Conservation (phyloP, 495 filamentous ascomycete genomes). For the Lasiosphaeria miniovina region DNA sequence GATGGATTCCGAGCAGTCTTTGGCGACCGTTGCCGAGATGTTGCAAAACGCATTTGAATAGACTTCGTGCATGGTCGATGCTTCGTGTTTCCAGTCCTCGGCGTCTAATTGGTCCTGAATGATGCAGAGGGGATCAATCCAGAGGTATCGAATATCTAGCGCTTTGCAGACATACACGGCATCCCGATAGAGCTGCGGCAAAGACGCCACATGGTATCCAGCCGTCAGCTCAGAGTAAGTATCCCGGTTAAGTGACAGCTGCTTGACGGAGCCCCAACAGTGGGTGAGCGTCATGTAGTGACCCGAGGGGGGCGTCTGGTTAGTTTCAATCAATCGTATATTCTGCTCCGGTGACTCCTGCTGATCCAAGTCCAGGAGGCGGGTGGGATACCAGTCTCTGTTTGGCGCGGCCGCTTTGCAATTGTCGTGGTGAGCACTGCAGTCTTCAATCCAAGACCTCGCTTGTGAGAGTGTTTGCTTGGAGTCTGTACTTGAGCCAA, state of each 20-base stretch:
- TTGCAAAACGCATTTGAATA: slow-evolving; percentile 4
- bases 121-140: background rate
- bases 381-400: background rate
- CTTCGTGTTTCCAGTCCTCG: slow-evolving; percentile 5
- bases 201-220: background rate
- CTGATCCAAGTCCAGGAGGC: background rate
- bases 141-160: background rate
- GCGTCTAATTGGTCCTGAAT: slow-evolving; percentile 1
- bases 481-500: background rate
- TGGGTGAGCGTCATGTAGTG: slow-evolving; percentile 1
- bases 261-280: slow-evolving; percentile 1
- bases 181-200: background rate
- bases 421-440: background rate
- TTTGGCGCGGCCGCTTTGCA: background rate
- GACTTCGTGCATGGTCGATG: slow-evolving; percentile 1
- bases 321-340: background rate
- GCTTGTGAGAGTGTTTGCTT: background rate
- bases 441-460: background rate
- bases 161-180: background rate
- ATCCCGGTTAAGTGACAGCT: background rate
- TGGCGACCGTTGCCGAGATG: slow-evolving; percentile 5
- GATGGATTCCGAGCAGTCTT: background rate
- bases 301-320: background rate
- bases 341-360: background rate
- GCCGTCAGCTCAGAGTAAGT: background rate